These are phyloP conservation scores for Fusarium proliferatum DNA, from an alignment of 2,329 filamentous ascomycete species.

Conservation along the genomic window DNA sequence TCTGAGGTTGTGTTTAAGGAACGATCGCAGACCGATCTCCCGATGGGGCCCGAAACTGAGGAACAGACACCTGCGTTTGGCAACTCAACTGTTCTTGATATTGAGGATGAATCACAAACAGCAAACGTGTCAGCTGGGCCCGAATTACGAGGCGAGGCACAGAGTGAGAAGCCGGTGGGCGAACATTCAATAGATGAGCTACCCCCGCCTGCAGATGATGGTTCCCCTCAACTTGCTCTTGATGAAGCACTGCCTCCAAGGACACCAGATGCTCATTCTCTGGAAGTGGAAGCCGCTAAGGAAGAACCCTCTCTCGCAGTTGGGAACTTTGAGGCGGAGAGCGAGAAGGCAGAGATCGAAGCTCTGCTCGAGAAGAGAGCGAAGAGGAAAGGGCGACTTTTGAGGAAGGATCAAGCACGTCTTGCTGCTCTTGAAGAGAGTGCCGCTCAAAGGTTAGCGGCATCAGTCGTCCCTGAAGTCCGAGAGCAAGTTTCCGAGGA, in stretches of 20 bases:
- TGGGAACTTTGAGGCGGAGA: conserved; percentile 35
- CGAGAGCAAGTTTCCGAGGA: conserved; percentile 29
- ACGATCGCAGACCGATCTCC: neutral
- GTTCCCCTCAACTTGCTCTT: neutral
- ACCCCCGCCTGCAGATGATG: neutral
- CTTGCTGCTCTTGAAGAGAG: conserved; percentile 35
- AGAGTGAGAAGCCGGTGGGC: neutral
- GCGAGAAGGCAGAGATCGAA: conserved; percentile 49
- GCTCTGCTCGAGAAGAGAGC: conserved; percentile 55
- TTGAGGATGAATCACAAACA: neutral
- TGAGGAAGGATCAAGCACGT: conserved; percentile 38
- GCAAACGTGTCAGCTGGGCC: neutral
- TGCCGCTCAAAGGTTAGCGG: conserved; percentile 37
- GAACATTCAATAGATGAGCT: neutral
- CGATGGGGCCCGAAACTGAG: neutral
- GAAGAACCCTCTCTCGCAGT: conserved; percentile 40
- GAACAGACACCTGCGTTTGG: neutral
- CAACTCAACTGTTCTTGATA: neutral
- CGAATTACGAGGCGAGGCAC: neutral
- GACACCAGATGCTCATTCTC: conserved; percentile 34
- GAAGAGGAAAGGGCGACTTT: conserved; percentile 35
- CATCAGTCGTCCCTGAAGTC: conserved; percentile 45
- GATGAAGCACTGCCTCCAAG: conserved; percentile 45
- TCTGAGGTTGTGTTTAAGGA: neutral
- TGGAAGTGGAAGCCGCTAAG: conserved; percentile 24